These are phyloP conservation scores for Fraxinus excelsior DNA, from an alignment of 257 asterid genomes.

Conservation along the genomic window DNA sequence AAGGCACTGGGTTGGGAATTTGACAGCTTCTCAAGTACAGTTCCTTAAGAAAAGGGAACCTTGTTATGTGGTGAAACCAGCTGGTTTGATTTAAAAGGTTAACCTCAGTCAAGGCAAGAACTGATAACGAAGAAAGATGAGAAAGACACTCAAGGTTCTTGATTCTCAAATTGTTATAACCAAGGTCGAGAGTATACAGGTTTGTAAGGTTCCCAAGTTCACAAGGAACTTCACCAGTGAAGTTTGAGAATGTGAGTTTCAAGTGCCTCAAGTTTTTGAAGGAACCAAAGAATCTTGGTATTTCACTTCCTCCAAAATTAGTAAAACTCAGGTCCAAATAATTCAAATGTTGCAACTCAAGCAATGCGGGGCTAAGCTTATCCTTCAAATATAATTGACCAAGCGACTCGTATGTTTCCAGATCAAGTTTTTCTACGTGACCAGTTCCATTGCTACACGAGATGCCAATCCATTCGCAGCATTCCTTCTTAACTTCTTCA, in stretches of 20 bases:
- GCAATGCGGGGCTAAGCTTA: no score
- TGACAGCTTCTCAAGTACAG: not conserved
- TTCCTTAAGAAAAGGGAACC: conserved; percentile 14
- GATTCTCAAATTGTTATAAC: not conserved
- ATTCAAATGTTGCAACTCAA: no score
- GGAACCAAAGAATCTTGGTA: conserved; percentile 14
- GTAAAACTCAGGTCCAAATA: no score
- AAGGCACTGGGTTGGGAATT: not conserved
- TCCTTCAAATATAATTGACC: no score
- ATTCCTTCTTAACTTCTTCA: conserved; percentile 3
- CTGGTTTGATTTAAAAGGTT: not conserved
- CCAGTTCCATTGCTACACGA: not conserved
- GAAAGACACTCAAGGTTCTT: conserved; percentile 20
- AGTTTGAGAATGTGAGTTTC: not conserved
- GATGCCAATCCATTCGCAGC: conserved; percentile 20
- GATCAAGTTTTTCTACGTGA: conserved; percentile 13
- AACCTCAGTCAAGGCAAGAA: not conserved
- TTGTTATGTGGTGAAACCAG: conserved; percentile 1
- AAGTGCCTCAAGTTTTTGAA: not conserved
- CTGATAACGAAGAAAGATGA: not conserved
- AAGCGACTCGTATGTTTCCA: not conserved
- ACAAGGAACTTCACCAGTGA: conserved; percentile 9
- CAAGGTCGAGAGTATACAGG: conserved; percentile 10
- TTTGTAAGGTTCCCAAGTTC: conserved; percentile 24
- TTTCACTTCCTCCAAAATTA: not conserved